phyloP scores from a whole-genome alignment of 345 rosid genomes.

The Lepidium africanum region DNA sequence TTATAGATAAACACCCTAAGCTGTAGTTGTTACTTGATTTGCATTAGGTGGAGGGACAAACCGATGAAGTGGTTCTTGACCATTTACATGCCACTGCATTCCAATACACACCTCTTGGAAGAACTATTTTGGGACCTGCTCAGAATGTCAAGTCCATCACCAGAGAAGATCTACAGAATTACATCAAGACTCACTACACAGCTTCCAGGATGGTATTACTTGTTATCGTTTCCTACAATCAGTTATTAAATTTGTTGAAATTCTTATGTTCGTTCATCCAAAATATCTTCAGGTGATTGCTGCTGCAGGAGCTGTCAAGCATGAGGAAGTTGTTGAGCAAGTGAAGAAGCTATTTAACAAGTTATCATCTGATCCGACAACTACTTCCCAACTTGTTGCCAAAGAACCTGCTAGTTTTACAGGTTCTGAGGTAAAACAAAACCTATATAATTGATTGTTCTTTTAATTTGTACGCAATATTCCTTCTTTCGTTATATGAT shows the following conservation, averaged over 20 bases:
- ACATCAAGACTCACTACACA: slow-evolving; percentile 87
- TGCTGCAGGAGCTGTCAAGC: slow-evolving; percentile 98
- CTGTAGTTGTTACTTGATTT: neutral
- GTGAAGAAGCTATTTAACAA: slow-evolving; percentile 76
- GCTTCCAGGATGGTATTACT: slow-evolving; percentile 89
- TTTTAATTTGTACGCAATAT: neutral
- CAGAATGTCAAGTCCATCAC: slow-evolving; percentile 73
- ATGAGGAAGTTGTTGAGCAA: slow-evolving; percentile 89
- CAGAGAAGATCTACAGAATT: slow-evolving; percentile 64
- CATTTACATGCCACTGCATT: slow-evolving; percentile 98
- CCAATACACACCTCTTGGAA: slow-evolving; percentile 85
- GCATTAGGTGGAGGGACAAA: slow-evolving; percentile 75
- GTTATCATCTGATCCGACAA: slow-evolving; percentile 72
- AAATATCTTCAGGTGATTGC: slow-evolving; percentile 61
- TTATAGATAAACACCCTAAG: neutral
- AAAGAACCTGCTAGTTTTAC: slow-evolving; percentile 85
- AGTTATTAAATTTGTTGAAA: neutral
- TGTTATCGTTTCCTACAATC: neutral
- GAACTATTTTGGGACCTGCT: slow-evolving; percentile 93
- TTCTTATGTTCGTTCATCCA: neutral
- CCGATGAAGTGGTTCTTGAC: slow-evolving; percentile 92
- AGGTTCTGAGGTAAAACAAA: slow-evolving; percentile 82
- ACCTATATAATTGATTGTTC: neutral
- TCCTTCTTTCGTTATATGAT: neutral
- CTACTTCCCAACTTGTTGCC: slow-evolving; percentile 78